Evolutionary conservation across 768 basidiomycete genomes (phyloP), one percentile per base, ranked within the genome.

Genomic region (Ephemerocybe angulata): DNA sequence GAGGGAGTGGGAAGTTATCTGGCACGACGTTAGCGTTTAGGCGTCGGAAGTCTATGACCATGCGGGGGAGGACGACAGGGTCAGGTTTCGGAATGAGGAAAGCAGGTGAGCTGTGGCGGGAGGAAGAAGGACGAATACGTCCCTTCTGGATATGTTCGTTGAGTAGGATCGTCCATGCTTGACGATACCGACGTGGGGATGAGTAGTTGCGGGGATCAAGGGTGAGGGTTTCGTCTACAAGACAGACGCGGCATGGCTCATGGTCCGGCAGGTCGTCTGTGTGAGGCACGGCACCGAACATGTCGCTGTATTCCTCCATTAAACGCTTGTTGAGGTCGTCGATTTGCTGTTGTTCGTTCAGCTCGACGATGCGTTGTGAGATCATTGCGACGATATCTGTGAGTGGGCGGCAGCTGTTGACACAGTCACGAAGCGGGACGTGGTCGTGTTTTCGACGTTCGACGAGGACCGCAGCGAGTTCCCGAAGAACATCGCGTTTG

Each of bases 141-240:
- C n/a, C n/a, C n/a, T n/a, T n/a, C n/a, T n/a, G 59, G 0, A 77
- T 46, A 49, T 75, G 72, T 19, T 70, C 55, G 0, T 74, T 47
- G 0, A 79, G 61, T 0, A 78, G 56, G 0, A 33, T 65, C 3
- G 65, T 25, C 70, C 74, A 77, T 0, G 67, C 67, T 0, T 70
- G 70, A 0, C 53, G 48, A 27, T 70, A 77, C 40, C 74, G 70
- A 3, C 64, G 44, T 0, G 72, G 72, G 41, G 67, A 72, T 1
- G 67, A 53, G 42, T 77, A 79, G 0, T 56, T 56, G 0, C 67
- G 52, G 0, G 50, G 10, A 35, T 35, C 33, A 10, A 35, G 33
- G 33, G 33, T 57, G 10, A 35, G 33, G 17, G 33, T 10, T 10
- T 8, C 10, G 33, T 35, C 33, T 35, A 10, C 17, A 17, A 35